Conservation (phyloP, 345 rosid genomes). For the Erucastrum elatum region DNA sequence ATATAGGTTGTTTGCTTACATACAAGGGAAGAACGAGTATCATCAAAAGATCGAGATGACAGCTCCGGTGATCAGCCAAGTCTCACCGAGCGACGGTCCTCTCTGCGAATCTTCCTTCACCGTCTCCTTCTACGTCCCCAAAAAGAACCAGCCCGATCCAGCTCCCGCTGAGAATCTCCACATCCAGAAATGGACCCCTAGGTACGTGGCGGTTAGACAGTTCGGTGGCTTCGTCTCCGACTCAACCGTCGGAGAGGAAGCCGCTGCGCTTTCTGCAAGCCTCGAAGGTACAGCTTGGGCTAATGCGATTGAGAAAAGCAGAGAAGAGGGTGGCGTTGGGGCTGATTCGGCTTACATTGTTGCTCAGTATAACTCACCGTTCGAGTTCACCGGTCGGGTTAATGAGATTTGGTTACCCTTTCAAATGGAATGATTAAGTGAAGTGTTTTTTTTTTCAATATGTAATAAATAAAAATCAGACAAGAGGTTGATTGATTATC, state of each 20-base stretch:
- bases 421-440: conserved; percentile 38
- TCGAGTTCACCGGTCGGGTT: conserved; percentile 63
- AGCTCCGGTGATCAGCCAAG: conserved; percentile 69
- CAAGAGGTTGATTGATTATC: conserved; percentile 1
- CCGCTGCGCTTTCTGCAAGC: conserved; percentile 68
- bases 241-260: conserved; percentile 57
- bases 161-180: conserved; percentile 80
- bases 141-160: conserved; percentile 70
- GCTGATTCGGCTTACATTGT: conserved; percentile 55
- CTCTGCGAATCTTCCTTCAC: conserved; percentile 76
- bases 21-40: conserved; percentile 74
- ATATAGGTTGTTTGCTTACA: conserved; percentile 71
- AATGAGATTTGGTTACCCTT: conserved; percentile 80
- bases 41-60: conserved; percentile 78
- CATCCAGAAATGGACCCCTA: conserved; percentile 55
- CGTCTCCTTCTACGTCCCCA: conserved; percentile 78
- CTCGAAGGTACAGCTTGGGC: conserved; percentile 65
- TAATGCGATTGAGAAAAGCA: conserved; percentile 57
- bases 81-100: conserved; percentile 86
- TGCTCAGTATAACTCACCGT: conserved; percentile 90
- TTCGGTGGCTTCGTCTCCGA: conserved; percentile 78
- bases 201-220: conserved; percentile 64
- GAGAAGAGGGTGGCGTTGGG: conserved; percentile 24
- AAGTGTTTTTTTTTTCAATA: background rate
- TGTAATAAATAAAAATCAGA: conserved; percentile 8